Evolutionary conservation across 2,329 filamentous ascomycete genomes (phyloP).

Genomic region (Penicillium sp.): DNA sequence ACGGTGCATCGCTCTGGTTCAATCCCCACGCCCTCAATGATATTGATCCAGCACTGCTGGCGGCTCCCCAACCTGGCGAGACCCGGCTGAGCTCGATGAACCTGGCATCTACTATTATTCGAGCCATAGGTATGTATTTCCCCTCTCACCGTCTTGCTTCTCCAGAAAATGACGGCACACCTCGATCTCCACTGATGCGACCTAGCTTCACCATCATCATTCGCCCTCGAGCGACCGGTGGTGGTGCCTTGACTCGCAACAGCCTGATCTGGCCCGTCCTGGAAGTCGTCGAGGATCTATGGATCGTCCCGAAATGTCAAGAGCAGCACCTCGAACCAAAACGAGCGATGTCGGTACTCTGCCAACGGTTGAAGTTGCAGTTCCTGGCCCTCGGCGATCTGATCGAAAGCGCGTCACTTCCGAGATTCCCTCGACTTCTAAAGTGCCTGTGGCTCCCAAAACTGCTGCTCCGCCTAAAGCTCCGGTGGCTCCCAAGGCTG

Average conservation of each 20-base stretch:
- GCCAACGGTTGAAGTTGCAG: not conserved
- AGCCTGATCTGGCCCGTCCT: not conserved
- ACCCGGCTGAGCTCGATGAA: not conserved
- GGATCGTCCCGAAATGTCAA: not conserved
- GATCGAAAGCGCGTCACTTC: not conserved
- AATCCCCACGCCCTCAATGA: not conserved
- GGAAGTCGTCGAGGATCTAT: not conserved
- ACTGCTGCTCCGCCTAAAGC: no score
- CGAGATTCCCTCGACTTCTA: not conserved
- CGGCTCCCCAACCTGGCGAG: not conserved
- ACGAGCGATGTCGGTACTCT: not conserved
- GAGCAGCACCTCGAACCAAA: not conserved
- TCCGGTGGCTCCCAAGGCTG: no score
- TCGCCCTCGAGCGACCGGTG: not conserved
- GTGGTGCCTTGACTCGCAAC: not conserved
- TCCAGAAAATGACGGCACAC: not conserved
- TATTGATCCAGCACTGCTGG: not conserved
- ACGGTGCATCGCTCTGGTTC: not conserved
- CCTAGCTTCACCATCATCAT: slow-evolving; percentile 4
- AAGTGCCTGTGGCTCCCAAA: no score
- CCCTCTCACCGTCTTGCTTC: not conserved
- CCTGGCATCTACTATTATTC: not conserved
- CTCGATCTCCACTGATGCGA: not conserved
- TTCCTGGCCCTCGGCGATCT: not conserved
- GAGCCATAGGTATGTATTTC: not conserved